Evolutionary conservation across 2,329 filamentous ascomycete species (phyloP).

Genomic region (Huntiella omanensis): DNA sequence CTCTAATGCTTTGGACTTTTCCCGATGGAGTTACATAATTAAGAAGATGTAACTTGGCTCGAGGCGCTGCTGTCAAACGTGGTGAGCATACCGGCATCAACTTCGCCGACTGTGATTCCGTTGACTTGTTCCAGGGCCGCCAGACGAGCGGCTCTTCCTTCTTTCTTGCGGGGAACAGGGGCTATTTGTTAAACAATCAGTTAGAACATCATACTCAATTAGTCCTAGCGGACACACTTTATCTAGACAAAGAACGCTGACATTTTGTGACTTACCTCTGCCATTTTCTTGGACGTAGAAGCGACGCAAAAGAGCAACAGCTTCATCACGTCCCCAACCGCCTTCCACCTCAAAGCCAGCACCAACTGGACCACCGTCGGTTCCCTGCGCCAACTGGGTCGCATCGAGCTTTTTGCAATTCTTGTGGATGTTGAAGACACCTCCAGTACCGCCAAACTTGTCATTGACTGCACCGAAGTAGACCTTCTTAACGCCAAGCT

Average conservation of each 20-base stretch:
- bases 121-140: slow-evolving; percentile 12
- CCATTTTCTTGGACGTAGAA: slow-evolving; percentile 98
- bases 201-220: neutral
- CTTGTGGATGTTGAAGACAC: slow-evolving; percentile 68
- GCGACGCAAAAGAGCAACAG: slow-evolving; percentile 74
- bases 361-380: slow-evolving; percentile 53
- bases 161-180: slow-evolving; percentile 12
- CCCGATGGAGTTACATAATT: neutral
- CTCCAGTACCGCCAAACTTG: slow-evolving; percentile 88
- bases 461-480: slow-evolving; percentile 95
- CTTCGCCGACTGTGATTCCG: slow-evolving; percentile 10
- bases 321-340: slow-evolving; percentile 77
- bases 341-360: slow-evolving; percentile 65
- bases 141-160: slow-evolving; percentile 11
- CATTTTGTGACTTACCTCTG: slow-evolving; percentile 39
- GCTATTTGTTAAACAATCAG: slow-evolving; percentile 2
- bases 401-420: slow-evolving; percentile 11
- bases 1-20: no score
- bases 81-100: slow-evolving; percentile 10
- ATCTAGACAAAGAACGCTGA: neutral
- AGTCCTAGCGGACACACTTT: neutral
- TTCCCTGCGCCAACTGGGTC: slow-evolving; percentile 13
- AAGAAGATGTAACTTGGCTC: neutral
- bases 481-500: slow-evolving; percentile 72
- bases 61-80: slow-evolving; percentile 6